These are phyloP conservation scores for Camellia japonica DNA, from an alignment of 148 eudicot genomes.

Conservation along the genomic window DNA sequence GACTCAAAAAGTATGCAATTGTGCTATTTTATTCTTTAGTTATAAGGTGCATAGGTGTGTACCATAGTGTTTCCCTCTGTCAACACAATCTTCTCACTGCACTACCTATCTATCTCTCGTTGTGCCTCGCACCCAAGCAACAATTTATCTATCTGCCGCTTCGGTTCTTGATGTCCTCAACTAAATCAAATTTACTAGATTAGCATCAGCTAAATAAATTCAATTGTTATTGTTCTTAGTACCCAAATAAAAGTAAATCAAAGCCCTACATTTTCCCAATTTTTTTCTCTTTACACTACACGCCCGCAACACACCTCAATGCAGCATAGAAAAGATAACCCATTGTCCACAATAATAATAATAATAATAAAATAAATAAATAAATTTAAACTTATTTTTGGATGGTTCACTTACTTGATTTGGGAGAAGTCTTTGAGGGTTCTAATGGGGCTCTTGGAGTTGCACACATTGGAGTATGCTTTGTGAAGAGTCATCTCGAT, in stretches of 20 bases:
- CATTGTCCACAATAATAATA: background rate
- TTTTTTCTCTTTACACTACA: background rate
- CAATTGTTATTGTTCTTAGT: background rate
- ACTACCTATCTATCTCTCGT: background rate
- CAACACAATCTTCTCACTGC: background rate
- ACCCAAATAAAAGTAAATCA: background rate
- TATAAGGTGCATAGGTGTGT: too few species aligned
- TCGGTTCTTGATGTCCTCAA: background rate
- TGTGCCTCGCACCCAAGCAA: background rate
- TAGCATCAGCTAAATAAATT: background rate
- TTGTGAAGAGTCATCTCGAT: conserved; percentile 41
- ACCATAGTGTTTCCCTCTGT: background rate
- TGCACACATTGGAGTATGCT: conserved; percentile 53
- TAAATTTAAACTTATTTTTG: background rate
- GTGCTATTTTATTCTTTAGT: too few species aligned
- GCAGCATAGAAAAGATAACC: background rate
- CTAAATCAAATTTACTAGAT: background rate
- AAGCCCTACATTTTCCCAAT: too few species aligned
- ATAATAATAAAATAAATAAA: background rate
- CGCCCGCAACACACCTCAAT: background rate
- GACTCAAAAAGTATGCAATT: too few species aligned
- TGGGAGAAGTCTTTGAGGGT: conserved; percentile 59
- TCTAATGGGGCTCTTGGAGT: conserved; percentile 44
- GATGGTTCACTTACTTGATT: conserved; percentile 60
- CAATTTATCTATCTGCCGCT: background rate